Percentiles rank a stretch among this genome's conserved stretches.
Evolutionary conservation across 768 basidiomycete genomes (phyloP).

Genomic region (Fomitopsis serialis): DNA sequence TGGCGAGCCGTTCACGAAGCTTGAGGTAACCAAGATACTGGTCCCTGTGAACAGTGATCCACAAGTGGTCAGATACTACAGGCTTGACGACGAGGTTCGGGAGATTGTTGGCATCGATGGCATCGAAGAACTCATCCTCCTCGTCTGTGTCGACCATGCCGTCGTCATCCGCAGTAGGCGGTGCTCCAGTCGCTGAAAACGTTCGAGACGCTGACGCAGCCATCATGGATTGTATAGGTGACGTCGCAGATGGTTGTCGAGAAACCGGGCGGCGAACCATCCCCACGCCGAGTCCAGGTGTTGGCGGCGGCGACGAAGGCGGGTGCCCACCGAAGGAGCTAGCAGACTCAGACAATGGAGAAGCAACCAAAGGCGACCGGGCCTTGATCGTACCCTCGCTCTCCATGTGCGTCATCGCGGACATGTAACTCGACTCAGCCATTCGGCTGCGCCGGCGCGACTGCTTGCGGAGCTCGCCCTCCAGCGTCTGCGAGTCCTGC

Average conservation of each 20-base stretch:
- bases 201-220: conserved; percentile 2
- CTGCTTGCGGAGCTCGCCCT: conserved; percentile 66
- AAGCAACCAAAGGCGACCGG: conserved; percentile 10
- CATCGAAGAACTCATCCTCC: conserved; percentile 97
- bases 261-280: neutral
- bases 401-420: conserved; percentile 17
- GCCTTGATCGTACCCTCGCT: conserved; percentile 16
- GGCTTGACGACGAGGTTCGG: conserved; percentile 72
- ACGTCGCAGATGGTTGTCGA: conserved; percentile 1
- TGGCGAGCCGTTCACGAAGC: conserved; percentile 54
- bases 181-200: neutral
- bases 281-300: neutral
- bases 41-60: conserved; percentile 29
- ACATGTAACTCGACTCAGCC: conserved; percentile 25
- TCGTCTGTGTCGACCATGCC: conserved; percentile 55
- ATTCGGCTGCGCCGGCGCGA: conserved; percentile 54
- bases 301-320: neutral
- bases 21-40: conserved; percentile 66
- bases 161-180: conserved; percentile 24
- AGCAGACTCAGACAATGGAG: neutral
- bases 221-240: neutral
- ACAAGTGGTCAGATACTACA: conserved; percentile 40
- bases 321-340: conserved; percentile 10
- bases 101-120: conserved; percentile 78
- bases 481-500: conserved; percentile 77